Base-by-base conservation (phyloP, 2,329 filamentous ascomycete genomes). In the Colletotrichum coccodes region DNA sequence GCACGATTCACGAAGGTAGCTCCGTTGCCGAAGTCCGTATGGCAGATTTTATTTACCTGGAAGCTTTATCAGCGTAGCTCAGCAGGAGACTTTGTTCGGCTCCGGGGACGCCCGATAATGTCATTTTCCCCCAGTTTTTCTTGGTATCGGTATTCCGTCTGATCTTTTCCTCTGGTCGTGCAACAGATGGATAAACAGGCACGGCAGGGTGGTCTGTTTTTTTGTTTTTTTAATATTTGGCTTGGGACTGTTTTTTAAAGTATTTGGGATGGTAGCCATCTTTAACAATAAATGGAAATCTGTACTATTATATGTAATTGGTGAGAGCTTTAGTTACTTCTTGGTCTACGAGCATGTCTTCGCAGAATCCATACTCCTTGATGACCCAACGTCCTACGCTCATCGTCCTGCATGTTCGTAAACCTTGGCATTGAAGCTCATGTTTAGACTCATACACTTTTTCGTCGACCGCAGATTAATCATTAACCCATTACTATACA, bases 141-240 rank as follows among this genome's bases (percentile, higher is more conserved):
- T 79, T 11, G 76, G 74, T 40, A 76, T 82, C 64, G 80, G 80
- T 0, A 81, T 81, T 21, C 82, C 79, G 0, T 80, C 78, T 0
- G 75, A 78, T 38, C 79, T 81, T n/a, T 81, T 82, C 40, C 64
- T 81, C 11, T 74, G 0, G 79, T 82, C 9, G 76, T 81, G 14
- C 73, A 82, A 57, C 79, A 81, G 60, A 79, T 82, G 32, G 72
- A 71, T 3, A 49, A 16, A 7, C 40, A 50, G 16, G 54, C n/a
- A 68, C 23, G 42, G 49, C n/a, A n/a, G n/a, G n/a, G n/a, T n/a
- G n/a, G n/a, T n/a, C n/a, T n/a, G n/a, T n/a, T n/a, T n/a, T 16
- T 11, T 54, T 0, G 28, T 56, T 9, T 60, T 53, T 18, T 30
- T 56, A 9, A 47, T 40, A 38, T 30, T 65, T 1, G 62, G 60